Percentiles rank a stretch among this genome's conserved stretches.
Conservation (phyloP, 139 green algal genomes). For the Micractinium conductrix region DNA sequence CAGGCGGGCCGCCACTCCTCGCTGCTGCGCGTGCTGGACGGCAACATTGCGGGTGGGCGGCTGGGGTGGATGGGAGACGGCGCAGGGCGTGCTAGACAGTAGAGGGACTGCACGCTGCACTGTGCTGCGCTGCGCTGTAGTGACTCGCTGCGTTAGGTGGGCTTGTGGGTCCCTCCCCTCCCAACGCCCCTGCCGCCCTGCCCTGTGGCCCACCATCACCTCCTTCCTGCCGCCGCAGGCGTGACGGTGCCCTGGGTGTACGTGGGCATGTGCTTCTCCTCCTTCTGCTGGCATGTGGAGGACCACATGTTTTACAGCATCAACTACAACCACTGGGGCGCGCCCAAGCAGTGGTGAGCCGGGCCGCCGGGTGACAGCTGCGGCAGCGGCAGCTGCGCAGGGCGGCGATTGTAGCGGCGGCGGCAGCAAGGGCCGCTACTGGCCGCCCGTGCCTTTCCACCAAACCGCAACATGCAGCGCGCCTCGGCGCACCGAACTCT, state of each 20-base stretch:
- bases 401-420: too few species aligned
- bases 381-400: too few species aligned
- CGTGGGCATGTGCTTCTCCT: conserved; percentile 77
- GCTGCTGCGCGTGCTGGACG: conserved; percentile 75
- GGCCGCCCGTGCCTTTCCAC: too few species aligned
- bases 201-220: too few species aligned
- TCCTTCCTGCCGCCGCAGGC: conserved; percentile 23
- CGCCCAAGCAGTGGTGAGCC: conserved; percentile 60
- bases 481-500: too few species aligned
- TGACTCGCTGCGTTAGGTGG: too few species aligned
- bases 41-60: conserved; percentile 60
- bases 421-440: too few species aligned
- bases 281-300: conserved; percentile 90
- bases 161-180: too few species aligned
- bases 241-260: conserved; percentile 87
- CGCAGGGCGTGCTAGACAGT: neutral
- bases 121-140: too few species aligned
- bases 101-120: too few species aligned
- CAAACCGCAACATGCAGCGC: too few species aligned
- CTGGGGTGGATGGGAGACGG: neutral
- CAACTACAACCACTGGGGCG: conserved; percentile 90
- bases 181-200: neutral
- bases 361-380: too few species aligned
- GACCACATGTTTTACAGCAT: conserved; percentile 93
- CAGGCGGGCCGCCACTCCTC: conserved; percentile 52